Base-by-base conservation (phyloP, 352 stramenopile species). In the Halophytophthora polymorphica region DNA sequence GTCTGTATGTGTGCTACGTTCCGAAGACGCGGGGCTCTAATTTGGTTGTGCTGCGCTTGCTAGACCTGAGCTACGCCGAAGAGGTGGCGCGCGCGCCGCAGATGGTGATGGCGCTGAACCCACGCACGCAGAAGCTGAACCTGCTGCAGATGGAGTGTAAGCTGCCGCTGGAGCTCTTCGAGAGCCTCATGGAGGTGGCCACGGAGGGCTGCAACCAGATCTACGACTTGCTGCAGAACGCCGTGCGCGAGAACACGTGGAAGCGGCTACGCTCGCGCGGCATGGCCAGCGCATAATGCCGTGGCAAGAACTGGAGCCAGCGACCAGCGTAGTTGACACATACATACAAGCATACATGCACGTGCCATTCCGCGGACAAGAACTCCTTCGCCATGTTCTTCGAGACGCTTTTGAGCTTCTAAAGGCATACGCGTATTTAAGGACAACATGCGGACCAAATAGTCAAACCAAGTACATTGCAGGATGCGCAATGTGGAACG, bases 131-230 rank as follows among this genome's bases (percentile, higher is more conserved):
- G 48, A 92, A 95, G 66, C 68, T 94, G 3, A 92, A 87, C 28
- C 34, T 96, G 59, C 59, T 96, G 46, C 85, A 96, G 58, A 95
- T 96, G 84, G 88, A 96, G 69, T 91, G 84, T 60, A 95, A 95
- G 44, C 65, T 96, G 47, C 81, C 84, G 37, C 64, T 95, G 10
- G 87, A 95, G 50, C 83, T 93, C 21, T 93, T 96, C 52, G 85
- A 96, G 60, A 83, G 69, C 23, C 77, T 94, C 53, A 89, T 97
- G 77, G 58, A 76, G 29, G 70, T 84, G 29, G 79, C 83, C 17
- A 88, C 87, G 46, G 76, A 90, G 17, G 85, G 81, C 29, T 90
- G 81, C 57, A 81, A 85, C 61, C 77, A 93, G 59, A 86, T 95
- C 56, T 88, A 89, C 67, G 83, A 93, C 41, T 53, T 93, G 45